Evolutionary conservation across 148 eudicot genomes (phyloP).

Genomic region (Oxyria digyna): DNA sequence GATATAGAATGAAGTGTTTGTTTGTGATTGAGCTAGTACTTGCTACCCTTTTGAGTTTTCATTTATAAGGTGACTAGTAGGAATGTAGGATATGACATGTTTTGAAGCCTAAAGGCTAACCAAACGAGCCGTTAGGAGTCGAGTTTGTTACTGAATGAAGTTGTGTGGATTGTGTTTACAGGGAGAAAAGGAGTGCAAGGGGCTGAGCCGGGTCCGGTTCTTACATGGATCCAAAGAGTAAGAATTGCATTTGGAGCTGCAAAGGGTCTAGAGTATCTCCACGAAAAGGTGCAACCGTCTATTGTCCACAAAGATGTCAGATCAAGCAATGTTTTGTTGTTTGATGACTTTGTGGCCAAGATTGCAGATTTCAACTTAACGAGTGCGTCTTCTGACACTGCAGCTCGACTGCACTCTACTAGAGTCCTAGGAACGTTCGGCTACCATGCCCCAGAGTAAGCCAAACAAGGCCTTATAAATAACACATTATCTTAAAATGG

Average conservation of each 20-base stretch:
- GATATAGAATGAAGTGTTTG: no score
- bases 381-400: conserved; percentile 60
- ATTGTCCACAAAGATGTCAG: conserved; percentile 75
- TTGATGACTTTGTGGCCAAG: conserved; percentile 50
- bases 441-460: conserved; percentile 78
- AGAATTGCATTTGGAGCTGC: conserved; percentile 71
- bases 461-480: no score
- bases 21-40: no score
- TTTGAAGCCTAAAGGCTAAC: no score
- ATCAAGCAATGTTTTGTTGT: conserved; percentile 68
- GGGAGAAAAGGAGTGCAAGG: conserved; percentile 82
- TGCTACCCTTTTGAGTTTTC: no score
- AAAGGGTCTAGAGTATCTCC: conserved; percentile 58
- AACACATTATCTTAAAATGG: not conserved
- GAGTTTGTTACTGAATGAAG: no score
- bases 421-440: conserved; percentile 75
- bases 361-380: conserved; percentile 66
- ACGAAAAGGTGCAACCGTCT: conserved; percentile 68
- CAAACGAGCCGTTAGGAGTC: no score
- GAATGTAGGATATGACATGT: no score
- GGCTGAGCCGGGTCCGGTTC: conserved; percentile 68
- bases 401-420: conserved; percentile 74
- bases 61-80: no score
- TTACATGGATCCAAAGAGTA: conserved; percentile 61
- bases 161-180: no score